Conservation (phyloP, 78 protist species). For the Tieghemostelium lacteum region DNA sequence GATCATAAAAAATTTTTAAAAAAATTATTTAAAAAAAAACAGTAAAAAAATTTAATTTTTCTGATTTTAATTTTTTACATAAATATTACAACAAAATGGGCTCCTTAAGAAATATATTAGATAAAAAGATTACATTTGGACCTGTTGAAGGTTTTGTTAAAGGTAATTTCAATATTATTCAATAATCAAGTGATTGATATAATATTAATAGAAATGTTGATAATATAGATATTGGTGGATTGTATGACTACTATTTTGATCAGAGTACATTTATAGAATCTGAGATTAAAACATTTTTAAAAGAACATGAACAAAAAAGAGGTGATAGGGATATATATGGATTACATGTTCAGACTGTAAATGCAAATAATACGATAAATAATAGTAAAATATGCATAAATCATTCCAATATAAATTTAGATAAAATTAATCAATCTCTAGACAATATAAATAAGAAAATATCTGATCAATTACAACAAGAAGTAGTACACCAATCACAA, state of each 20-base stretch:
- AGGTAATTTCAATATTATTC: neutral
- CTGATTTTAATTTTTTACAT: too few species aligned
- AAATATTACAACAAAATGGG: too few species aligned
- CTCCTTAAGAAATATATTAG: too few species aligned
- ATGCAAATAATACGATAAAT: slow-evolving; percentile 35
- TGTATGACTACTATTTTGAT: slow-evolving; percentile 61
- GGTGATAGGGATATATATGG: neutral
- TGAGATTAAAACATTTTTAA: slow-evolving; percentile 37
- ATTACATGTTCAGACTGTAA: slow-evolving; percentile 19
- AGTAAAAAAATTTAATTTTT: too few species aligned
- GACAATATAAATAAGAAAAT: neutral
- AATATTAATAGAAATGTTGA: too few species aligned
- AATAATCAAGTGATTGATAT: too few species aligned
- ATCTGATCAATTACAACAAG: slow-evolving; percentile 1
- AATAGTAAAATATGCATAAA: neutral
- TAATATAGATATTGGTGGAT: slow-evolving; percentile 42
- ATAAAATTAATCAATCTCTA: neutral
- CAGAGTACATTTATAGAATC: slow-evolving; percentile 46
- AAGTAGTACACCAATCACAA: neutral
- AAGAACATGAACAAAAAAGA: neutral
- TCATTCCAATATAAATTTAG: neutral
- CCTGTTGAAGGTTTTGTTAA: neutral
- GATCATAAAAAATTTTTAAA: too few species aligned
- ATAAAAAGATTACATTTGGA: neutral
- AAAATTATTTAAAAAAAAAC: too few species aligned